Conservation (phyloP, 1,139 yeast species). For the Taphrina pruni region DNA sequence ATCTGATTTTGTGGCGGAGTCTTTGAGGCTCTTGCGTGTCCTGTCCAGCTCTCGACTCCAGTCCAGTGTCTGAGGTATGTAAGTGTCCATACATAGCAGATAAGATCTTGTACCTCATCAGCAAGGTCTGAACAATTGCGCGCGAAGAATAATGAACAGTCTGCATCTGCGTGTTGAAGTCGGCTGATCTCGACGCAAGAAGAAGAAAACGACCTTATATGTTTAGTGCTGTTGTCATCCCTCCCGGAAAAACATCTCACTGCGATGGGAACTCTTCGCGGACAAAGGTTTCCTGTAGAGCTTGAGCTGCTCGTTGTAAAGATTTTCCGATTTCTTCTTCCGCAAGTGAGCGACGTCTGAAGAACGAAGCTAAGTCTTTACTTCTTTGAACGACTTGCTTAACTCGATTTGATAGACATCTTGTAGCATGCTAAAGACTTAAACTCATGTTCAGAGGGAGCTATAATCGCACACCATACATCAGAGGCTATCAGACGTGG, state of each 20-base stretch:
- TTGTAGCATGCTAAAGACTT: conserved; percentile 3
- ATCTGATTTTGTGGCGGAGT: conserved; percentile 32
- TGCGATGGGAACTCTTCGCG: not conserved
- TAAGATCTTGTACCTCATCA: conserved; percentile 6
- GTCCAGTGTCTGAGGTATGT: conserved; percentile 1
- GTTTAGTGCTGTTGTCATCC: conserved; percentile 62
- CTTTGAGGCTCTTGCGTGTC: conserved; percentile 28
- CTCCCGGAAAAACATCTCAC: conserved; percentile 68
- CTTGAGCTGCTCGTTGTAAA: conserved; percentile 7
- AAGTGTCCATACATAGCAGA: not conserved
- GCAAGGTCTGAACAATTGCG: conserved; percentile 10
- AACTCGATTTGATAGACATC: conserved; percentile 18
- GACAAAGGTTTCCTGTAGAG: conserved; percentile 8
- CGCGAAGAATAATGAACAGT: conserved; percentile 3
- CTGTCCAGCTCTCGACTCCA: conserved; percentile 19
- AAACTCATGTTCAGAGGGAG: not conserved
- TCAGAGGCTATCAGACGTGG: conserved; percentile 1
- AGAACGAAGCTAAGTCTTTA: conserved; percentile 72
- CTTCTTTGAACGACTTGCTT: conserved; percentile 17
- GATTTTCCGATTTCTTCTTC: conserved; percentile 69
- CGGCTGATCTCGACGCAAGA: conserved; percentile 61
- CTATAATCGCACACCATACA: not conserved
- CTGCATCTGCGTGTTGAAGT: conserved; percentile 5
- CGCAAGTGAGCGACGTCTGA: conserved; percentile 75
- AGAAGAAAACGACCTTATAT: conserved; percentile 68